Base-by-base conservation (phyloP, 2,329 filamentous ascomycete genomes). In the Pseudonectria foliicola region DNA sequence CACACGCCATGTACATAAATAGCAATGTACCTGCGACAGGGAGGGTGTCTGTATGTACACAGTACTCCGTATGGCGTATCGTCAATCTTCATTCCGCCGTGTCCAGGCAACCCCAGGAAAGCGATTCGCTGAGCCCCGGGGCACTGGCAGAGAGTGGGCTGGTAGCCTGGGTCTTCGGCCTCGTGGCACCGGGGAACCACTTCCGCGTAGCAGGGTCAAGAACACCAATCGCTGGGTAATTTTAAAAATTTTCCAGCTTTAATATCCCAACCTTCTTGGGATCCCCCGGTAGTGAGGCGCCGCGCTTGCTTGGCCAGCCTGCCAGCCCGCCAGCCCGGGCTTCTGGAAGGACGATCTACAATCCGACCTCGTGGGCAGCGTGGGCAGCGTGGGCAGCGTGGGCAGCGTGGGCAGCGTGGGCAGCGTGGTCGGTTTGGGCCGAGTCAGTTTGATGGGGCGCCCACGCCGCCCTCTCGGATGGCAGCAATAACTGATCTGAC, bases 151-250 rank as follows among this genome's bases (percentile, higher is more conserved):
- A 42, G 34, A 29, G 38, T 36, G 30, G 29, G 28, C 31, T 40
- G 24, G 37, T 26, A 36, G 30, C 33, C 35, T 27, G 37, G 39
- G 42, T 42, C 29, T n/a, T 32, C 38, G 29, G 12, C 29, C 49
- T 52, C 46, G 40, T 51, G 51, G 52, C 46, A 38, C 55, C 56
- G 54, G 55, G 54, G 54, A 58, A 48, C 46, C 15, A 27, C 48
- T 56, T 56, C 54, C 55, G 54, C 42, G 33, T 40, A 33, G 33
- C 39, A 47, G 37, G 36, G 31, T 42, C 43, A 45, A 39, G 40
- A 48, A 40, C 43, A 32, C 31, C 34, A 42, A 40, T 44, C 45
- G 46, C 40, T 37, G 34, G 40, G 44, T 57, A 54, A 58, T 57
- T 54, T 56, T 42, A 54, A 47, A 48, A 37, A 43, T 32, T 40